Base-by-base conservation (phyloP, 495 filamentous ascomycete species). In the Neurospora sp. region DNA sequence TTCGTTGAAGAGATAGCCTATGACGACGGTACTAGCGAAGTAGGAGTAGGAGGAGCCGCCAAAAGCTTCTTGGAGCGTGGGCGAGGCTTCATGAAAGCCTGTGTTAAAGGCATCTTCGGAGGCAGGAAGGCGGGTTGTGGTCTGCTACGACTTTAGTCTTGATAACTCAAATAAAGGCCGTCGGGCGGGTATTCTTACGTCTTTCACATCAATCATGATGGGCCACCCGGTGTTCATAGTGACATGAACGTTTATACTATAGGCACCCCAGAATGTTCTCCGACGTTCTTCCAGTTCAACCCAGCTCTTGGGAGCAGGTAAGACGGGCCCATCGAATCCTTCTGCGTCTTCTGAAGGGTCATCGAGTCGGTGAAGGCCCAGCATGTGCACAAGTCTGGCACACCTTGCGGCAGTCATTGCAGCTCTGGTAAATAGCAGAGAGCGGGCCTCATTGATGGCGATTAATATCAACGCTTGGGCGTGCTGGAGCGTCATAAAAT, bases 191-290 rank as follows among this genome's bases (percentile, higher is more conserved):
- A 8, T 37, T 38, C 79, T 70, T 75, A 82, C 84, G 61, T 85
- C 81, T 42, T 77, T 73, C 5, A 76, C 65, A 39, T 86, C 82
- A 68, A 86, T 81, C 35, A 86, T 69, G 38, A 76, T 78, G 8
- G 85, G 82, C 84, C 84, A 87, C 1, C 84, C 84, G 3, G 84
- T 85, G 27, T 82, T 84, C 61, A 85, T 82, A 70, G 78, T 81
- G 22, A 78, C 80, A 68, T 86, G 86, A 22, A 81, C 78, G 73
- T 89, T 86, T 35, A 87, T 81, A 31, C 81, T 81, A 65, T 86
- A 88, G 1, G 83, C 78, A 9, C 79, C 83, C 87, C 86, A 89
- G 71, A 88, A 88, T 5, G 83, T 72, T 10, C 87, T 73, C 8
- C 87, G 79, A 20, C 86, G 81, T 74, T 87, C 86, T 77, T 89